phyloP scores from a whole-genome alignment of 2,329 filamentous ascomycete species.

The Penicillium rolfsii region DNA sequence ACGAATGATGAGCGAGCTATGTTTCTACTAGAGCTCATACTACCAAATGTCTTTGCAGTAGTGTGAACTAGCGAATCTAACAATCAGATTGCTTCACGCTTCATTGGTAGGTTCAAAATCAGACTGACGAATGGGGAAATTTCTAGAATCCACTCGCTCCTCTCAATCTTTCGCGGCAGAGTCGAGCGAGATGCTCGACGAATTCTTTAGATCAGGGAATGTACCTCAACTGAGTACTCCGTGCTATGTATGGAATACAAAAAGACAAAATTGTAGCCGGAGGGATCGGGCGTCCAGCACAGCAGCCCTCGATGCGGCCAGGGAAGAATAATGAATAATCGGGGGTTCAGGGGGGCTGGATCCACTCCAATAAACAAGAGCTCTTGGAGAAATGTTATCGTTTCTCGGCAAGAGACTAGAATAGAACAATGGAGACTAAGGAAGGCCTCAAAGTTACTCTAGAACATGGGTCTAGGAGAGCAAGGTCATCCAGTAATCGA shows the following conservation, averaged over 20 bases:
- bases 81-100: background rate
- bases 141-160: background rate
- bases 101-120: background rate
- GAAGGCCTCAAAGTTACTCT: background rate
- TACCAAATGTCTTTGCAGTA: too few species aligned
- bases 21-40: too few species aligned
- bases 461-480: background rate
- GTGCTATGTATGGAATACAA: too few species aligned
- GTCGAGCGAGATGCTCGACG: background rate
- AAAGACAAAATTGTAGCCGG: slow-evolving; percentile 11
- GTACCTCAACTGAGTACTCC: background rate
- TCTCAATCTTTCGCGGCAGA: background rate
- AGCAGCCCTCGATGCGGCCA: background rate
- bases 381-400: slow-evolving; percentile 3
- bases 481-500: background rate
- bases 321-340: background rate
- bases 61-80: background rate
- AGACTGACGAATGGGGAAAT: background rate
- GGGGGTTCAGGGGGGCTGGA: background rate
- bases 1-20: background rate
- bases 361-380: slow-evolving; percentile 12
- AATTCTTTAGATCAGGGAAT: background rate
- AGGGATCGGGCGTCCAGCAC: slow-evolving; percentile 10
- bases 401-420: slow-evolving; percentile 11
- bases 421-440: background rate